Evolutionary conservation across 108 stramenopile species (phyloP).

Genomic region (Conticribra weissflogii): DNA sequence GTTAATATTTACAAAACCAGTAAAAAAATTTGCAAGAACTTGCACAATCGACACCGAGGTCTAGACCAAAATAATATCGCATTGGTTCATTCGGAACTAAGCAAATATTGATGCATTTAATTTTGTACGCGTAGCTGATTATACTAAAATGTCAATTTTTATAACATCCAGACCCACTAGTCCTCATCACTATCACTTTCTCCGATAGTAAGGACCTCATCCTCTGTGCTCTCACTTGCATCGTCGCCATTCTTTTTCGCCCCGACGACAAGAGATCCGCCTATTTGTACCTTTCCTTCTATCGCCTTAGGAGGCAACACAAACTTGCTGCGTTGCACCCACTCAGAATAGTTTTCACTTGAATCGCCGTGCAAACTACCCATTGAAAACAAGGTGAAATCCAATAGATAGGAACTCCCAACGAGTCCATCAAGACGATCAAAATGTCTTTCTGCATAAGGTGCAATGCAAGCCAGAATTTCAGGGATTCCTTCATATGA

Average conservation of each 20-base stretch:
- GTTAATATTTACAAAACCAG: too few species aligned
- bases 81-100: too few species aligned
- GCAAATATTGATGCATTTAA: too few species aligned
- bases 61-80: too few species aligned
- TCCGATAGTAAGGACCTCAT: slow-evolving; percentile 75
- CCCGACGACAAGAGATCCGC: slow-evolving; percentile 69
- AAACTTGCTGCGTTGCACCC: slow-evolving; percentile 65
- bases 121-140: too few species aligned
- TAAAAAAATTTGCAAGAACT: too few species aligned
- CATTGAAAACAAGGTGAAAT: slow-evolving; percentile 77
- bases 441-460: slow-evolving; percentile 90
- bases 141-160: too few species aligned
- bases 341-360: slow-evolving; percentile 54
- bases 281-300: slow-evolving; percentile 82
- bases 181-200: slow-evolving; percentile 65
- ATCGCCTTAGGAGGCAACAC: slow-evolving; percentile 72
- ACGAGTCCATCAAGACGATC: slow-evolving; percentile 80
- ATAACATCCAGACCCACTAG: too few species aligned
- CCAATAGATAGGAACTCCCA: slow-evolving; percentile 74
- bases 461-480: slow-evolving; percentile 77
- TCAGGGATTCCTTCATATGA: slow-evolving; percentile 68
- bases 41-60: too few species aligned
- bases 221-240: slow-evolving; percentile 47
- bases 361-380: slow-evolving; percentile 53
- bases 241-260: slow-evolving; percentile 27